A percentile compares a stretch with the other conserved stretches of the same genome.
These are phyloP conservation scores for Sclerotinia glacialis DNA, from an alignment of 2,329 filamentous ascomycete species.

Conservation along the genomic window DNA sequence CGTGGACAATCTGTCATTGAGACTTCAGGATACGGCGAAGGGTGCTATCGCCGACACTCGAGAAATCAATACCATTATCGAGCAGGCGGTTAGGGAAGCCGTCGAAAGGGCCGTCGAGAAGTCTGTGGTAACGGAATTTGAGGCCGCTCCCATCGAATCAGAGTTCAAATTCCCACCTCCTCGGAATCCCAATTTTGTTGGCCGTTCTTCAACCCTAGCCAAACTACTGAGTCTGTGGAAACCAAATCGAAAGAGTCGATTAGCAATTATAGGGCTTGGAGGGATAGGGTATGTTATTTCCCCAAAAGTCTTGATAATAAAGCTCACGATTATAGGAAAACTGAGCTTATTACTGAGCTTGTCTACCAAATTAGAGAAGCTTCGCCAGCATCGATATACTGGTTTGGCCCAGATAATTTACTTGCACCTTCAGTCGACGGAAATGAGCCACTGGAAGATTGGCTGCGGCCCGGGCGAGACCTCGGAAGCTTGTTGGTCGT, in stretches of 20 bases:
- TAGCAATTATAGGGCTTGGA: conserved; percentile 33
- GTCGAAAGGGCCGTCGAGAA: conserved; percentile 19
- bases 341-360: conserved; percentile 32
- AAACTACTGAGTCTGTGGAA: conserved; percentile 34
- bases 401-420: conserved; percentile 29
- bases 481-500: conserved; percentile 28
- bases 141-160: conserved; percentile 7
- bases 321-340: conserved; percentile 29
- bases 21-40: conserved; percentile 19
- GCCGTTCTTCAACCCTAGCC: conserved; percentile 26
- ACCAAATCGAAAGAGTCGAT: conserved; percentile 27
- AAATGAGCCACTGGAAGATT: conserved; percentile 27
- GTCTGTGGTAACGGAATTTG: conserved; percentile 9
- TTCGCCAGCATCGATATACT: conserved; percentile 32
- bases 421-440: conserved; percentile 10
- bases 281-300: conserved; percentile 30
- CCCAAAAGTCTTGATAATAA: neutral
- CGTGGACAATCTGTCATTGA: conserved; percentile 18
- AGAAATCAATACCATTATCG: conserved; percentile 19
- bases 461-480: conserved; percentile 22
- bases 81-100: conserved; percentile 16
- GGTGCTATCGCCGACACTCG: conserved; percentile 18
- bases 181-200: conserved; percentile 32
- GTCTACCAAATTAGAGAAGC: conserved; percentile 30
- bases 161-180: conserved; percentile 28